These are phyloP conservation scores for Cyclotella sp. DNA, from an alignment of 108 stramenopile species.

Conservation along the genomic window DNA sequence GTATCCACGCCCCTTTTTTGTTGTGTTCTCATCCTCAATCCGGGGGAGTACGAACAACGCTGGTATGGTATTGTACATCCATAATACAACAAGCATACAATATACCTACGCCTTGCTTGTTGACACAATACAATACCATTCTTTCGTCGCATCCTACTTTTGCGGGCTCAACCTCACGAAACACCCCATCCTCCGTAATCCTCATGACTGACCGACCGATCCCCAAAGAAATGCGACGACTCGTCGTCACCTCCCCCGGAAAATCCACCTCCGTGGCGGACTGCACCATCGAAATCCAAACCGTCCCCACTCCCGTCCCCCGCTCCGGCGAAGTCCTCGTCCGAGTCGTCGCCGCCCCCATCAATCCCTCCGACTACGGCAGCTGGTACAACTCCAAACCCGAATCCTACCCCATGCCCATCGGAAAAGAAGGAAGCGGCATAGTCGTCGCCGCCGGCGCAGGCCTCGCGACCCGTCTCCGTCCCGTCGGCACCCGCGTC, in stretches of 20 bases:
- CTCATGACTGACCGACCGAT: conserved; percentile 23
- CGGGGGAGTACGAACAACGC: no score
- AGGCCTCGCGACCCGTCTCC: conserved; percentile 40
- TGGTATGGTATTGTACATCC: no score
- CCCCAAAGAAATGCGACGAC: conserved; percentile 54
- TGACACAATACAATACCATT: no score
- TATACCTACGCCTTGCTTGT: no score
- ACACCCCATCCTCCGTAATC: no score
- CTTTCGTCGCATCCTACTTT: no score
- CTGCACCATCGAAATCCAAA: conserved; percentile 55
- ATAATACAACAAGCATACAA: no score
- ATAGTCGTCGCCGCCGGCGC: conserved; percentile 55
- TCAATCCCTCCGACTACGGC: conserved; percentile 59
- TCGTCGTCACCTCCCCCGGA: conserved; percentile 52
- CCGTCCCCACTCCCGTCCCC: conserved; percentile 51
- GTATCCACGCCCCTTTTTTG: no score
- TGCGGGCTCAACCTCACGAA: no score
- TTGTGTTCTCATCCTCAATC: no score
- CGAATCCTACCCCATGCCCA: conserved; percentile 42
- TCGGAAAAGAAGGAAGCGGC: conserved; percentile 65
- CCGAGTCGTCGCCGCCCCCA: conserved; percentile 48
- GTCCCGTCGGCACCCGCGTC: conserved; percentile 46
- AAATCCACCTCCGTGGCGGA: conserved; percentile 30
- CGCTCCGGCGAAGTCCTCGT: conserved; percentile 47
- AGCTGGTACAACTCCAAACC: conserved; percentile 43